These are phyloP conservation scores for Scleromitrula shiraiana DNA, from an alignment of 2,329 filamentous ascomycete genomes.

Conservation along the genomic window DNA sequence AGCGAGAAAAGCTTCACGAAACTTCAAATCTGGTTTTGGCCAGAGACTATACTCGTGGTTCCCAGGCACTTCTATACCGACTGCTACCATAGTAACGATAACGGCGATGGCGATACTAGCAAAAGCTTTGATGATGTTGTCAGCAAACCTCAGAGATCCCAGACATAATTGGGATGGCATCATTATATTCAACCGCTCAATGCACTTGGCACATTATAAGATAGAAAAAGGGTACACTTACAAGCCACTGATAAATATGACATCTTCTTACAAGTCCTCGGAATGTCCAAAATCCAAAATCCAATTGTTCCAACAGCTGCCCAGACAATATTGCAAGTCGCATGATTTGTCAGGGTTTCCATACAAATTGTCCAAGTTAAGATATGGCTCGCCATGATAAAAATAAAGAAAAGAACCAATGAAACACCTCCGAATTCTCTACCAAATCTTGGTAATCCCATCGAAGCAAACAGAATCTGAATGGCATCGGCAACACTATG, in stretches of 20 bases:
- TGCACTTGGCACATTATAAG: no score
- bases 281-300: slow-evolving; percentile 44
- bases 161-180: no score
- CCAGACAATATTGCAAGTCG: slow-evolving; percentile 47
- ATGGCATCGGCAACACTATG: background rate
- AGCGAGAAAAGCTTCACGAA: slow-evolving; percentile 39
- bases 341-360: slow-evolving; percentile 46
- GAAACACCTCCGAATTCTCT: slow-evolving; percentile 42
- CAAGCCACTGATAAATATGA: slow-evolving; percentile 46
- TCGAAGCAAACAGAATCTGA: background rate
- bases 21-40: slow-evolving; percentile 19
- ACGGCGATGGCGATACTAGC: slow-evolving; percentile 46
- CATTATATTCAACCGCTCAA: no score
- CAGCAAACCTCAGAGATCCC: background rate
- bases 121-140: slow-evolving; percentile 35
- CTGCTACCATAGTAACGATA: slow-evolving; percentile 46
- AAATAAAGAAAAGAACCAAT: slow-evolving; percentile 47
- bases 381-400: slow-evolving; percentile 53
- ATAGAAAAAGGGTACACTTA: slow-evolving; percentile 21
- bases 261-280: slow-evolving; percentile 47
- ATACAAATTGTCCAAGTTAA: slow-evolving; percentile 51
- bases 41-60: slow-evolving; percentile 25
- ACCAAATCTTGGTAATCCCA: background rate
- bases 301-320: slow-evolving; percentile 42
- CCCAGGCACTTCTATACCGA: background rate